phyloP scores from a whole-genome alignment of 2,329 filamentous ascomycete genomes.

The Venturia pyrina region DNA sequence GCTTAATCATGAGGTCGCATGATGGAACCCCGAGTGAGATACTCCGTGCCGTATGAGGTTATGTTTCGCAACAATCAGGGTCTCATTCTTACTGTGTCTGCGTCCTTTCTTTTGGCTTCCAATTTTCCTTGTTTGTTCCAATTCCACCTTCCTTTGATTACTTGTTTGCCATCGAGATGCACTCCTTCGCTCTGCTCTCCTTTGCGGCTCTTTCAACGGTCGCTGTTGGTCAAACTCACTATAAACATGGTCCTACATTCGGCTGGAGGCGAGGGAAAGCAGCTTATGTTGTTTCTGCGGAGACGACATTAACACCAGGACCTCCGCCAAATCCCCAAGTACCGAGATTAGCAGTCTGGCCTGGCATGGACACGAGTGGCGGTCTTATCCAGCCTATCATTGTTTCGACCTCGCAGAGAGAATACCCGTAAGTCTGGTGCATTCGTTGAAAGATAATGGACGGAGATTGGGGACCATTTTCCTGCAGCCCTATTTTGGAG shows the following conservation, averaged over 20 bases:
- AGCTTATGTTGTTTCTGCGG: background rate
- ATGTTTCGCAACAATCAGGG: background rate
- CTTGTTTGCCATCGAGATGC: background rate
- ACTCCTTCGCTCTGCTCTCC: background rate
- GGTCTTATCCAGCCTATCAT: constrained; percentile 11
- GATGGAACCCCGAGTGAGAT: background rate
- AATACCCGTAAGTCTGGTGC: background rate
- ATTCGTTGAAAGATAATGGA: background rate
- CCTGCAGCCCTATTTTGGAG: background rate
- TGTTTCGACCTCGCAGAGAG: background rate
- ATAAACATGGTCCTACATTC: constrained; percentile 1
- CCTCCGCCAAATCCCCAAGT: constrained; percentile 1
- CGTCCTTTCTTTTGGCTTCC: no score
- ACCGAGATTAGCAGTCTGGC: constrained; percentile 8
- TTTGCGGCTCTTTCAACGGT: background rate
- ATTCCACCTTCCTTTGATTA: background rate
- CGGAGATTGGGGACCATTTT: background rate
- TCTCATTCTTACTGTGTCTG: no score
- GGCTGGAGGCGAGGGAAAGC: background rate
- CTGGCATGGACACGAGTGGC: constrained; percentile 7
- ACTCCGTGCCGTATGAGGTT: background rate
- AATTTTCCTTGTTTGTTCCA: background rate
- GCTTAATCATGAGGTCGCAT: no score
- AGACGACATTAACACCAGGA: constrained; percentile 8
- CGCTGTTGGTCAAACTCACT: background rate